A percentile compares a stretch with the other conserved stretches of the same genome.
phyloP scores from a whole-genome alignment of 768 basidiomycete species.

The Lentinula raphanica region DNA sequence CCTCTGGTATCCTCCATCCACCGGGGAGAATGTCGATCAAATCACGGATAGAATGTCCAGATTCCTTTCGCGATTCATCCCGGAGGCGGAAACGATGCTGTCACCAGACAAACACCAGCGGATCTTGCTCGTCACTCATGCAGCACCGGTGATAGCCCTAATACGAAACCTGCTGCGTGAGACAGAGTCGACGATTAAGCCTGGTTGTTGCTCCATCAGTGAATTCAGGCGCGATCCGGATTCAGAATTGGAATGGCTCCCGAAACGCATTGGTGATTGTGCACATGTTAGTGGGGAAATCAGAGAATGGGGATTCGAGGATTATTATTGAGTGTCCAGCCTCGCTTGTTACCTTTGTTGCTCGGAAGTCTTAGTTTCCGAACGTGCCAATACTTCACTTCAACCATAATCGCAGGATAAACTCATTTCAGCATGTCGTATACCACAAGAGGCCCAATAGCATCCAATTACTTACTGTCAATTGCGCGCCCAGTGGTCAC shows the following conservation, averaged over 20 bases:
- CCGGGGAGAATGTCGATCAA: constrained; percentile 61
- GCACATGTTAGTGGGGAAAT: constrained; percentile 54
- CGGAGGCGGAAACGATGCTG: constrained; percentile 42
- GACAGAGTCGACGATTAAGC: constrained; percentile 44
- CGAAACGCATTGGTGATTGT: constrained; percentile 46
- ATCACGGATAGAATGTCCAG: constrained; percentile 58
- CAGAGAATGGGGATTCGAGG: constrained; percentile 80
- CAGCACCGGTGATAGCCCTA: constrained; percentile 68
- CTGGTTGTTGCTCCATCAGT: constrained; percentile 72
- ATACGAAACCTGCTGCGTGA: constrained; percentile 53
- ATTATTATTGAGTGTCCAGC: constrained; percentile 29
- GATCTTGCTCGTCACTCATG: constrained; percentile 67
- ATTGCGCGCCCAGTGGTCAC: too few species aligned
- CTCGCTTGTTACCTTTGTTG: background rate
- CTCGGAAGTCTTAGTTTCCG: background rate
- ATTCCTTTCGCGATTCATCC: constrained; percentile 47
- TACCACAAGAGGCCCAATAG: too few species aligned
- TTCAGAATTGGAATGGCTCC: constrained; percentile 37
- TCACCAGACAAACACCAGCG: constrained; percentile 36
- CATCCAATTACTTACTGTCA: too few species aligned
- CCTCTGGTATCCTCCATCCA: constrained; percentile 65
- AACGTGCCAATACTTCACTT: background rate
- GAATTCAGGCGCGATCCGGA: constrained; percentile 37
- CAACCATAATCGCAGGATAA: too few species aligned
- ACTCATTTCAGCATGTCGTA: too few species aligned